Conservation (phyloP, 1,284 basidiomycete species). For the Blastosporella zonata region DNA sequence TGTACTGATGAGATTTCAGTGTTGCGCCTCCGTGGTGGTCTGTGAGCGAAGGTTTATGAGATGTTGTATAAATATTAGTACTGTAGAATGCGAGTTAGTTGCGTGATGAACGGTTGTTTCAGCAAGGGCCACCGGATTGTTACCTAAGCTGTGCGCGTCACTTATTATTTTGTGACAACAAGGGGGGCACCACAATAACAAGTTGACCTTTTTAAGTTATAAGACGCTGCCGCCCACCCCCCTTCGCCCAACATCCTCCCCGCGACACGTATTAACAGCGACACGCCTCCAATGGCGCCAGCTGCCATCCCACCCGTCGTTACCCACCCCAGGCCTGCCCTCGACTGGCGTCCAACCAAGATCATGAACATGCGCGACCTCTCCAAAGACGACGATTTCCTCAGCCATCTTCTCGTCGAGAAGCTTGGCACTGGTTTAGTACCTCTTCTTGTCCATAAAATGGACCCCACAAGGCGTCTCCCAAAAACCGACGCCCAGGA, state of each 20-base stretch:
- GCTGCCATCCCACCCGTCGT: constrained; percentile 28
- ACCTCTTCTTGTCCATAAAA: constrained; percentile 80
- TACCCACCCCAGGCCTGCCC: constrained; percentile 25
- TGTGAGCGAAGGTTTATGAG: constrained; percentile 1
- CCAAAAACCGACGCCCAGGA: constrained; percentile 68
- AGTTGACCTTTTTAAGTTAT: constrained; percentile 6
- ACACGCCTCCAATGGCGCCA: constrained; percentile 36
- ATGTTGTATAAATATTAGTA: constrained; percentile 6
- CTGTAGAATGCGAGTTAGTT: constrained; percentile 7
- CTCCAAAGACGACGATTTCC: constrained; percentile 82
- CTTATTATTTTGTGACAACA: constrained; percentile 21
- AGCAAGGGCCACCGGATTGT: constrained; percentile 14
- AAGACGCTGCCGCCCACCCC: constrained; percentile 13
- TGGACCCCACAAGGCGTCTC: constrained; percentile 70
- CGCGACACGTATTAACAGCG: constrained; percentile 12
- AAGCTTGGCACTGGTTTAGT: constrained; percentile 74
- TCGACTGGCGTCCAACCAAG: constrained; percentile 73
- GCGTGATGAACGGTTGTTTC: constrained; percentile 17
- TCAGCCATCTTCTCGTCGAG: constrained; percentile 81
- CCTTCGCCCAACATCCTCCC: constrained; percentile 16
- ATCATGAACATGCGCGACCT: constrained; percentile 86
- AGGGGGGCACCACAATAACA: constrained; percentile 9
- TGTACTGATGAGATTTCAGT: constrained; percentile 34
- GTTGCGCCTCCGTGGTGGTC: constrained; percentile 63
- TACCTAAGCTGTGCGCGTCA: constrained; percentile 27